phyloP scores from a whole-genome alignment of 768 basidiomycete species.

The Arthromyces matolae region DNA sequence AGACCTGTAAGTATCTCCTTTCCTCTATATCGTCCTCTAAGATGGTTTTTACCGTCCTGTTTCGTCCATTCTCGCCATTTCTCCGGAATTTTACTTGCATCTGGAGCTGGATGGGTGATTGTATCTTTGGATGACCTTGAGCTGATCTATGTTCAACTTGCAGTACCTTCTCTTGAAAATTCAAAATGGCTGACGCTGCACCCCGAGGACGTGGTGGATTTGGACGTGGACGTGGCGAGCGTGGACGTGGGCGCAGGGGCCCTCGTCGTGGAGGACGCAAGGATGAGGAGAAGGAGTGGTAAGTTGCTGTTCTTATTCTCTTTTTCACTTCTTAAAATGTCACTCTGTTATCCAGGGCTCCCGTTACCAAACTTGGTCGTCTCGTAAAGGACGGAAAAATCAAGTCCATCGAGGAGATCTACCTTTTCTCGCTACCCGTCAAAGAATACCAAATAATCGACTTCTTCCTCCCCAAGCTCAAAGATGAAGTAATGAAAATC shows the following conservation, averaged over 20 bases:
- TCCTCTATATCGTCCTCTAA: not conserved
- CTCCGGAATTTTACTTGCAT: slow-evolving; percentile 7
- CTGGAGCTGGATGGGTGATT: slow-evolving; percentile 53
- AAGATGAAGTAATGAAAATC: slow-evolving; percentile 99
- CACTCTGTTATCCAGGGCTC: slow-evolving; percentile 69
- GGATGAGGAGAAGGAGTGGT: slow-evolving; percentile 99
- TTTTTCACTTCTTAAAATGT: slow-evolving; percentile 4
- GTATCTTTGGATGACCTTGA: slow-evolving; percentile 37
- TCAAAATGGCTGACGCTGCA: slow-evolving; percentile 77
- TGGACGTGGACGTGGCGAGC: slow-evolving; percentile 88
- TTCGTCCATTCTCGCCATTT: slow-evolving; percentile 9
- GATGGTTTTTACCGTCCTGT: slow-evolving; percentile 7
- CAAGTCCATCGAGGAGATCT: slow-evolving; percentile 99
- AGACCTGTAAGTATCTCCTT: slow-evolving; percentile 34
- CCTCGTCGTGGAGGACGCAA: slow-evolving; percentile 96
- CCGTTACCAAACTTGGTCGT: slow-evolving; percentile 98
- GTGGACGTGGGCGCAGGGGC: slow-evolving; percentile 84
- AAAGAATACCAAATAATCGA: slow-evolving; percentile 99
- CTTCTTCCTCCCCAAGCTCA: slow-evolving; percentile 97
- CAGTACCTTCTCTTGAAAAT: slow-evolving; percentile 21
- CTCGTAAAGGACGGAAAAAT: slow-evolving; percentile 99
- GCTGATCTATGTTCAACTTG: slow-evolving; percentile 19
- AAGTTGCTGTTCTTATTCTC: slow-evolving; percentile 27
- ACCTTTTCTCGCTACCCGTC: slow-evolving; percentile 99
- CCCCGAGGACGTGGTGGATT: slow-evolving; percentile 68